These are phyloP conservation scores for Nigrospora oryzae DNA, from an alignment of 2,329 filamentous ascomycete genomes.

Conservation along the genomic window DNA sequence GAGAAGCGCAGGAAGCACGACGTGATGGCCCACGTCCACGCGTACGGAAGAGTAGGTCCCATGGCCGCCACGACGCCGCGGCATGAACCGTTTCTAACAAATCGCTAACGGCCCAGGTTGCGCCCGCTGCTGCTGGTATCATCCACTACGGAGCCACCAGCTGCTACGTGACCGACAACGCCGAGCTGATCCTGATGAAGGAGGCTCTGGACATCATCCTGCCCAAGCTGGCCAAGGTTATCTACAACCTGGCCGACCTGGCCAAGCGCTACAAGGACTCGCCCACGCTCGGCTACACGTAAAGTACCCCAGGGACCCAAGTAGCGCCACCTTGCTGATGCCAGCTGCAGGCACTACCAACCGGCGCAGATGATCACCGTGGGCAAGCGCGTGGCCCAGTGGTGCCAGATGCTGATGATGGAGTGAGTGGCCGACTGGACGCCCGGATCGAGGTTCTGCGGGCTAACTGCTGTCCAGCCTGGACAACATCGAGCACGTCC, in stretches of 20 bases:
- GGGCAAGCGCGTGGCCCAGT: conserved; percentile 60
- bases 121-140: conserved; percentile 49
- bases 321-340: too few species aligned
- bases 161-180: conserved; percentile 64
- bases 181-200: conserved; percentile 68
- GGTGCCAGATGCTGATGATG: conserved; percentile 67
- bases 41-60: conserved; percentile 51
- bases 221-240: conserved; percentile 70
- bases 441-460: too few species aligned
- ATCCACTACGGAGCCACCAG: conserved; percentile 66
- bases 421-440: conserved; percentile 19
- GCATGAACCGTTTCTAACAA: neutral
- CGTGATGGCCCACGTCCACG: conserved; percentile 63
- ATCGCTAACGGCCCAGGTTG: neutral
- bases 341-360: neutral
- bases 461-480: conserved; percentile 59
- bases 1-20: conserved; percentile 61
- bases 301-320: neutral
- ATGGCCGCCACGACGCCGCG: conserved; percentile 3
- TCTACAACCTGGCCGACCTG: conserved; percentile 65
- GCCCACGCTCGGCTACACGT: conserved; percentile 70
- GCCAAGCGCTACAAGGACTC: conserved; percentile 64
- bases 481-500: conserved; percentile 60
- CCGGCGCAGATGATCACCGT: conserved; percentile 41
- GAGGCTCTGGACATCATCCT: conserved; percentile 69